Evolutionary conservation across 2,329 filamentous ascomycete genomes (phyloP), one percentile per base, ranked within the genome.

Genomic region (Teratosphaeria gauchensis): DNA sequence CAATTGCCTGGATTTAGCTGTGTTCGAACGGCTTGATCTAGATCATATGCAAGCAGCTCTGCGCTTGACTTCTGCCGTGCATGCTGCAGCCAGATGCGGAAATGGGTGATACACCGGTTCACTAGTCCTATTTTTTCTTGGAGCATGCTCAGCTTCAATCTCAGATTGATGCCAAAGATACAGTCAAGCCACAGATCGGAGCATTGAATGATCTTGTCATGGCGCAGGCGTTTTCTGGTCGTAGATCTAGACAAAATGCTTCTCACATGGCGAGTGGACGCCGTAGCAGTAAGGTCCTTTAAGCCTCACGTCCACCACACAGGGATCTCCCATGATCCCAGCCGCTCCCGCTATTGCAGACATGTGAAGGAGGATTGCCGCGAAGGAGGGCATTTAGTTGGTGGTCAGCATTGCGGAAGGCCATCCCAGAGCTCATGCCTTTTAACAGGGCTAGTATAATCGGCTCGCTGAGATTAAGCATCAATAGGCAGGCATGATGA

Each of bases 1-100:
- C 54, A 30, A 51, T 9, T 8, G 55, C 19, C 31, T 56, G 54
- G 57, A 53, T 46, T 42, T n/a, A 46, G 32, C 53, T 52, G 57
- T 48, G 11, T 6, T 56, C 31, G 46, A 56, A 21, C 42, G 54
- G 52, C 52, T 11, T 16, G 57, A 54, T 53, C 54, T 30, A 46
- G 57, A 54, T 59, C 57, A 51, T 31, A 33, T 53, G 30, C 12
- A 35, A 57, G 46, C 14, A 24, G 24, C 42, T 48, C 4, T 8
- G 42, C 42, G 42, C n/a, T 48, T 48, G 42, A 48, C 19, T 11
- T 48, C 19, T 42, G 42, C 42, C 16, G 42, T 9, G 19, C 42
- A 21, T 48, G 42, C 42, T 48, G 42, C 42, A 48, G 42, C 19
- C 42, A 21, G n/a, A 11, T n/a, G 42, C 42, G n/a, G 42, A 21